Evolutionary conservation across 306 rosid species (phyloP), one percentile per base, ranked within the genome.

Genomic region (Trichosanthes cucumerina): DNA sequence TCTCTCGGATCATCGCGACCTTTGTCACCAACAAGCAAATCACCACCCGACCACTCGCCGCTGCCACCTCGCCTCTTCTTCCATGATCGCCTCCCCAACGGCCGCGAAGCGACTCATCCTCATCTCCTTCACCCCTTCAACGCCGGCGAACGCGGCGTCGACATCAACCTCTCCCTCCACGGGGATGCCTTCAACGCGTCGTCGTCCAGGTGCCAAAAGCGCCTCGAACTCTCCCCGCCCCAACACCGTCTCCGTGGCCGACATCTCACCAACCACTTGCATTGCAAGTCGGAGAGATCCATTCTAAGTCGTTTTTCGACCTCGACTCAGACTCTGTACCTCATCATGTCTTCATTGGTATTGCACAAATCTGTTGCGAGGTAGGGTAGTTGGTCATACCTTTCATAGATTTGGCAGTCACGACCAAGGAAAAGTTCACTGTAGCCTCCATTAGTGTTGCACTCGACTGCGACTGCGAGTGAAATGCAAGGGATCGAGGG

Each of bases 141-240:
- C 54, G 2, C 13, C 14, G 75, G 54, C 75, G 75, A 69, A 54
- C 75, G 75, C 11, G 75, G 41, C 28, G 75, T 54, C 75, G 75
- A 69, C 75, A 69, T 69, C 54, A 69, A 69, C 75, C 75, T 69
- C 52, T 69, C 75, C 11, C 75, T 69, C 75, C 75, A n/a, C 75
- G 75, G 75, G 34, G 75, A 69, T 54, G 28, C 75, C 54, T 69
- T 69, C 75, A 54, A 69, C n/a, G n/a, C 75, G 54, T 69, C 54
- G 75, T 69, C 52, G 75, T 69, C 7, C 75, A n/a, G n/a, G 75
- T 1, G 75, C 75, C 54, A 69, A 69, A 26, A 69, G 54, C 52
- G 52, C 23, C 52, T 69, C 49, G 75, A 69, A 10, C 75, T 69
- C 31, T 26, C n/a, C 75, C 24, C 41, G 75, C 31, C 75, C 75